Evolutionary conservation across 345 rosid species (phyloP).

Genomic region (Draba incana): DNA sequence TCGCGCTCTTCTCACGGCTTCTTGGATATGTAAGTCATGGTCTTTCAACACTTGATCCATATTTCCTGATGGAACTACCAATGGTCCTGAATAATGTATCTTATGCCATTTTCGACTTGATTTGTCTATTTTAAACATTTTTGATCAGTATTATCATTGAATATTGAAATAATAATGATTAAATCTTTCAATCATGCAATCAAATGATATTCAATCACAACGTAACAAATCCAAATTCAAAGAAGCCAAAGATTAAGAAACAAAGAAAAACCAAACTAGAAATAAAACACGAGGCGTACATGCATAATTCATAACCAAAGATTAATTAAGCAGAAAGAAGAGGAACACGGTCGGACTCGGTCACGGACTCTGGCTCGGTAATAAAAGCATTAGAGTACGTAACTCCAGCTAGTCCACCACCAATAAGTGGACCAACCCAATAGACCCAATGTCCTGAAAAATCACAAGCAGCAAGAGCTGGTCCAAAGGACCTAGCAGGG

Average conservation of each 20-base stretch:
- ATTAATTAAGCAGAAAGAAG: slow-evolving; percentile 37
- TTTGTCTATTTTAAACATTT: no score
- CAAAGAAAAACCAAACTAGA: background rate
- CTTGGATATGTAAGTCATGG: slow-evolving; percentile 97
- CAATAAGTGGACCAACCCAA: slow-evolving; percentile 88
- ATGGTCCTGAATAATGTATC: slow-evolving; percentile 94
- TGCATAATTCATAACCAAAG: background rate
- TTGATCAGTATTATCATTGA: no score
- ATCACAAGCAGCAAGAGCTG: slow-evolving; percentile 73
- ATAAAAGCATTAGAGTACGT: slow-evolving; percentile 69
- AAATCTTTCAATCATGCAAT: background rate
- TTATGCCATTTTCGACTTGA: slow-evolving; percentile 59
- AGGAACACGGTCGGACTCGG: slow-evolving; percentile 50
- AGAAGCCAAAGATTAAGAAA: background rate
- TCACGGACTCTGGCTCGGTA: background rate
- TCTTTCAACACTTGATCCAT: slow-evolving; percentile 95
- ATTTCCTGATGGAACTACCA: slow-evolving; percentile 82
- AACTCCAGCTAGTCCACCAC: slow-evolving; percentile 86
- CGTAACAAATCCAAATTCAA: slow-evolving; percentile 15
- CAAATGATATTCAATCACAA: slow-evolving; percentile 18
- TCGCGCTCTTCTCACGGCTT: slow-evolving; percentile 87
- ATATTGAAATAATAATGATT: no score
- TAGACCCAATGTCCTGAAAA: slow-evolving; percentile 84
- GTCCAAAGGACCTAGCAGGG: slow-evolving; percentile 92
- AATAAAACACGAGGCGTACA: background rate